Evolutionary conservation across 2,329 filamentous ascomycete genomes (phyloP).

Genomic region (Talaromyces sp.): DNA sequence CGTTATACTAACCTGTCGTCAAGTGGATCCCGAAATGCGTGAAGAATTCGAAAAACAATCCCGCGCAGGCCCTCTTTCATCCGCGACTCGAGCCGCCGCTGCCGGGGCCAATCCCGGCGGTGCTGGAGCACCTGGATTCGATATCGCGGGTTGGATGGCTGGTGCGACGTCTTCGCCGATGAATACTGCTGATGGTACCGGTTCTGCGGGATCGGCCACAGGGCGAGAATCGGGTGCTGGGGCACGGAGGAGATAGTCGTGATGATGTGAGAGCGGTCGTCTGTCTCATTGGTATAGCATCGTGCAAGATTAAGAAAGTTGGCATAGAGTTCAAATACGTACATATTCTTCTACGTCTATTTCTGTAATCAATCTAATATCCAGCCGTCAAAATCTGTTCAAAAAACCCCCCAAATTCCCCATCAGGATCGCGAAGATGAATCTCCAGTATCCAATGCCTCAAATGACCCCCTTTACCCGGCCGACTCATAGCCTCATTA

Average conservation of each 20-base stretch:
- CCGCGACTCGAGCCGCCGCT: slow-evolving; percentile 54
- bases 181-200: slow-evolving; percentile 17
- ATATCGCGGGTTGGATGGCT: slow-evolving; percentile 64
- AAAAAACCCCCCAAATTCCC: slow-evolving; percentile 40
- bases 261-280: background rate
- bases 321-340: background rate
- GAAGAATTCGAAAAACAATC: slow-evolving; percentile 90
- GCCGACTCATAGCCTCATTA: slow-evolving; percentile 35
- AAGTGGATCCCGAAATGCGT: slow-evolving; percentile 95
- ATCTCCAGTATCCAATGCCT: slow-evolving; percentile 51
- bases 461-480: slow-evolving; percentile 39
- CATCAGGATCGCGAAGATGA: slow-evolving; percentile 41
- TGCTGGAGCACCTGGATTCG: slow-evolving; percentile 47
- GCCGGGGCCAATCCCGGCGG: slow-evolving; percentile 45
- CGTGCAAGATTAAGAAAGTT: background rate
- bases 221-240: slow-evolving; percentile 26
- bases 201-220: slow-evolving; percentile 17
- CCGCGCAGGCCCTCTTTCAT: slow-evolving; percentile 64
- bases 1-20: background rate
- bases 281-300: background rate
- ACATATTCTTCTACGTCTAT: background rate
- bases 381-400: slow-evolving; percentile 31
- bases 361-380: background rate
- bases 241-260: slow-evolving; percentile 26
- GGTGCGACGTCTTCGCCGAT: slow-evolving; percentile 40